These are phyloP conservation scores for Butyriboletus loyo DNA, from an alignment of 768 basidiomycete species.

Conservation along the genomic window DNA sequence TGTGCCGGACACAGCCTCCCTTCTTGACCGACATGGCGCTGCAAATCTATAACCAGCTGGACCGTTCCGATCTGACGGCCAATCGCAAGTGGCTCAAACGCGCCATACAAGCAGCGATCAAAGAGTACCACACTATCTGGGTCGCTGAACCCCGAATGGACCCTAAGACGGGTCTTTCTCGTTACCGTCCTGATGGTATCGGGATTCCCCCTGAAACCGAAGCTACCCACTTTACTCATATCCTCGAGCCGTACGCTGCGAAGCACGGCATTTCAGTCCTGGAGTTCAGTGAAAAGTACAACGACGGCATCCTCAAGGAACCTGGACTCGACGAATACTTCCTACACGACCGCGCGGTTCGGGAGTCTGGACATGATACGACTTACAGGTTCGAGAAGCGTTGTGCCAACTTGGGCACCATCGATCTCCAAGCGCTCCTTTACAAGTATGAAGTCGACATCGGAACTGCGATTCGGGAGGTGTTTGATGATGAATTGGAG, in stretches of 20 bases:
- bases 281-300: constrained; percentile 97
- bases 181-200: constrained; percentile 89
- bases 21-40: constrained; percentile 99
- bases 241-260: constrained; percentile 90
- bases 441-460: constrained; percentile 99
- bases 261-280: constrained; percentile 91
- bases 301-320: constrained; percentile 76
- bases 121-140: constrained; percentile 99
- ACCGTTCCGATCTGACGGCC: constrained; percentile 68
- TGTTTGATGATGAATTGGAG: constrained; percentile 90
- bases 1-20: constrained; percentile 94
- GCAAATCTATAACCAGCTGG: constrained; percentile 95
- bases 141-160: constrained; percentile 93
- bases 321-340: constrained; percentile 96
- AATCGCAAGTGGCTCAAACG: constrained; percentile 93
- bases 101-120: constrained; percentile 96
- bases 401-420: constrained; percentile 94
- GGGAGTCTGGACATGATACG: constrained; percentile 95
- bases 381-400: constrained; percentile 97
- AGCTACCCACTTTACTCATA: constrained; percentile 96
- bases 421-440: constrained; percentile 91
- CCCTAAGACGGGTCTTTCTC: constrained; percentile 88
- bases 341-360: constrained; percentile 92
- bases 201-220: constrained; percentile 99
- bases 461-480: constrained; percentile 93